Percentiles rank a stretch among this genome's conserved stretches.
Evolutionary conservation across 306 rosid genomes (phyloP).

Genomic region (Fragaria iinumae): DNA sequence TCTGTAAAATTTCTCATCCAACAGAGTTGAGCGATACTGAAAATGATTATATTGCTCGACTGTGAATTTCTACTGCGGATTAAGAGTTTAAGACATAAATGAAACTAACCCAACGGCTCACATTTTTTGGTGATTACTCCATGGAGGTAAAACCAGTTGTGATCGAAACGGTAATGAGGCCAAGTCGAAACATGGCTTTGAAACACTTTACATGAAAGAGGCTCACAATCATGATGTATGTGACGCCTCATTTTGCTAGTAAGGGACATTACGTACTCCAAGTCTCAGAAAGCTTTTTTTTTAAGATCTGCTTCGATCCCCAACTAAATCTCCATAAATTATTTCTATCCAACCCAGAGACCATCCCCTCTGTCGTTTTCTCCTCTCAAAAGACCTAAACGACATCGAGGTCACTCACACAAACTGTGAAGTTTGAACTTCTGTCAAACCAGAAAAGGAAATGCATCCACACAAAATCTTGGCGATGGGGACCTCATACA

Average conservation of each 20-base stretch:
- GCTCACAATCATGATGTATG: slow-evolving; percentile 25
- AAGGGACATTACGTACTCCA: slow-evolving; percentile 53
- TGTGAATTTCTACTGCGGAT: background rate
- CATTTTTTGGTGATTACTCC: background rate
- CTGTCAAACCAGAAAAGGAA: slow-evolving; percentile 44
- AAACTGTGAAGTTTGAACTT: slow-evolving; percentile 25
- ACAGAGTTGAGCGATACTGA: background rate
- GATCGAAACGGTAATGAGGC: slow-evolving; percentile 14
- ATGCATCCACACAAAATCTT: slow-evolving; percentile 39
- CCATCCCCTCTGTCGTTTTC: slow-evolving; percentile 7
- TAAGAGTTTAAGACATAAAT: background rate
- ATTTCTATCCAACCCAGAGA: background rate
- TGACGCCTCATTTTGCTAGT: slow-evolving; percentile 40
- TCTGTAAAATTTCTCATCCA: background rate
- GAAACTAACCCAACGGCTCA: background rate
- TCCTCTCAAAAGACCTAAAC: slow-evolving; percentile 14
- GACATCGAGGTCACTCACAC: slow-evolving; percentile 24
- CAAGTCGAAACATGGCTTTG: slow-evolving; percentile 3
- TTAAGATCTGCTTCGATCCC: slow-evolving; percentile 47
- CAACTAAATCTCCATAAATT: slow-evolving; percentile 28
- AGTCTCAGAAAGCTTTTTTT: slow-evolving; percentile 36
- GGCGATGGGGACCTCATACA: slow-evolving; percentile 34
- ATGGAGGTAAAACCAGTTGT: background rate
- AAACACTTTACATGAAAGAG: slow-evolving; percentile 23
- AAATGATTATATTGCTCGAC: background rate